Base-by-base conservation (phyloP, 2,329 filamentous ascomycete species). In the Ilyonectria sp. region DNA sequence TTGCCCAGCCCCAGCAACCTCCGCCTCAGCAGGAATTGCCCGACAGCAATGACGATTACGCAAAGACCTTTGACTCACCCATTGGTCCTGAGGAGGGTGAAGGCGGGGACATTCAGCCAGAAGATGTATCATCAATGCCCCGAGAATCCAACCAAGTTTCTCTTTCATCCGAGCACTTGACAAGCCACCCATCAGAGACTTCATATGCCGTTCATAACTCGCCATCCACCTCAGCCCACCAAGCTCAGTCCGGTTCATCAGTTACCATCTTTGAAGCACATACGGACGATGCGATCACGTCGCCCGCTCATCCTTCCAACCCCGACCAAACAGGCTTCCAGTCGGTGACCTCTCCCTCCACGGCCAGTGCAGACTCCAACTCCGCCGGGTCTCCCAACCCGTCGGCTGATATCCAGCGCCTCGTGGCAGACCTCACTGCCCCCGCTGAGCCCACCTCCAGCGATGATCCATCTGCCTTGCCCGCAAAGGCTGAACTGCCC, bases 21-120 rank as follows among this genome's bases (percentile, higher is more conserved):
- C 75, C 73, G 53, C 71, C 70, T 29, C 77, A 74, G 63, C 76
- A 77, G 57, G 76, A 81, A 37, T 53, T 76, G 21, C 69, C 72
- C 60, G 76, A 79, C 72, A 78, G 77, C 77, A 82, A 80, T 76
- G 85, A 86, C 81, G 84, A 86, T 72, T 85, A 86, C 79, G 83
- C 84, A 73, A 86, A 83, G 76, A 84, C 81, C 43, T 85, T 86
- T 82, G 83, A 86, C 77, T 86, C 86, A 64, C 83, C 84, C 63
- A 79, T 80, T 74, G 80, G 74, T 52, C 72, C 77, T 53, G 78
- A 81, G 63, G 77, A 79, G 68, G 78, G 73, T 68, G 81, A 77
- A 67, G 78, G 79, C 69, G 79, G 77, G 72, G 77, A 79, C 76
- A 75, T 76, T 69, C 71, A 72, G 70, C 75, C 74, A 75, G 79